Percentiles rank a stretch among this genome's conserved stretches.
These are phyloP conservation scores for Hyaloscypha variabilis DNA, from an alignment of 495 filamentous ascomycete species.

Conservation along the genomic window DNA sequence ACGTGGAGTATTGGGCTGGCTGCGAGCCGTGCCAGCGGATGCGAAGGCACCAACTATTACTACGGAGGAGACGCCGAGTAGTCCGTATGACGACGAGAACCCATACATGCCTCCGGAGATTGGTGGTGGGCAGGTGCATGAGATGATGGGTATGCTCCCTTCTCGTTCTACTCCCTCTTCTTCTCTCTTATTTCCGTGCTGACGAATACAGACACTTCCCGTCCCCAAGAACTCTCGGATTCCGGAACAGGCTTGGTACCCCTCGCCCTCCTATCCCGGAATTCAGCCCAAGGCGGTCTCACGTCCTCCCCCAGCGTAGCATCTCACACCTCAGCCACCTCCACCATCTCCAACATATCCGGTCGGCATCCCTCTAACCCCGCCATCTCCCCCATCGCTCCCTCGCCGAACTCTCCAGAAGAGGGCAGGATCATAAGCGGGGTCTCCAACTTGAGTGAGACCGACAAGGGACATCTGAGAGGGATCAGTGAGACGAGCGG, in stretches of 20 bases:
- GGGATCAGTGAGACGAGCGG: constrained; percentile 45
- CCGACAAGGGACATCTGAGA: constrained; percentile 45
- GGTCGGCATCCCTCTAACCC: not conserved
- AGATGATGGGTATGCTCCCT: constrained; percentile 46
- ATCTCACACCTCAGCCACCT: constrained; percentile 17
- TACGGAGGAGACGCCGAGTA: constrained; percentile 44
- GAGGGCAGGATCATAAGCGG: constrained; percentile 37
- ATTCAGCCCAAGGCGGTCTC: not conserved
- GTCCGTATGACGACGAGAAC: constrained; percentile 26
- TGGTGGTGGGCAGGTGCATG: constrained; percentile 39
- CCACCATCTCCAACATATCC: constrained; percentile 15
- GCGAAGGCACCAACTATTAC: constrained; percentile 50
- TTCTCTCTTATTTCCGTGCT: not conserved
- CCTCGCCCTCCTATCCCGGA: constrained; percentile 14
- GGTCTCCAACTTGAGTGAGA: constrained; percentile 45
- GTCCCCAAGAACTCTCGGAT: constrained; percentile 28
- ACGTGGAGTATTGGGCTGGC: constrained; percentile 46
- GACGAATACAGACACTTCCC: constrained; percentile 26
- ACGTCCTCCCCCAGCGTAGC: constrained; percentile 13
- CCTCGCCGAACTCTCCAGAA: constrained; percentile 17
- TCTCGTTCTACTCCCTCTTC: not conserved
- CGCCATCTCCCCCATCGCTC: constrained; percentile 14
- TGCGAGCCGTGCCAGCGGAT: constrained; percentile 39
- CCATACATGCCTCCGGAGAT: constrained; percentile 22
- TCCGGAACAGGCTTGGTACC: constrained; percentile 27